Percentiles rank a stretch among this genome's conserved stretches.
Evolutionary conservation across 148 eudicot species (phyloP).

Genomic region (Nepenthes mirabilis): DNA sequence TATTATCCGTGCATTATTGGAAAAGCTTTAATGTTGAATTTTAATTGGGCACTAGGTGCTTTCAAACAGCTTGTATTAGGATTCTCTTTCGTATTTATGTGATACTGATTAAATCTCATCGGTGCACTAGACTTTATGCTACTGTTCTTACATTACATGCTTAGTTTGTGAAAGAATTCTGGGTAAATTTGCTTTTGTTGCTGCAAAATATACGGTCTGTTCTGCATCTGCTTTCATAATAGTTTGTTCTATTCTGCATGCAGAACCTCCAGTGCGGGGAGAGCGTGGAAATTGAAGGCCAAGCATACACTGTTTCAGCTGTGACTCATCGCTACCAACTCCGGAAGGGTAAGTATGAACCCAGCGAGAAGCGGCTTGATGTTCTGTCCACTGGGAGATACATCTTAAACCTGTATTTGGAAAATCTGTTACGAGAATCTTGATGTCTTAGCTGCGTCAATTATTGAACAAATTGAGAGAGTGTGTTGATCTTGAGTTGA

Average conservation of each 20-base stretch:
- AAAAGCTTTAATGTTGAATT: too few relatives aligned
- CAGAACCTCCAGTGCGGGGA: constrained; percentile 94
- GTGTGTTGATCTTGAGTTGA: background rate
- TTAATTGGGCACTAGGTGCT: too few relatives aligned
- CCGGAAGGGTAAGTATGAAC: constrained; percentile 83
- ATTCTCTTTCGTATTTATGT: too few relatives aligned
- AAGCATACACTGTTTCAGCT: constrained; percentile 70
- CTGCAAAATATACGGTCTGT: background rate
- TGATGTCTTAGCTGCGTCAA: constrained; percentile 10
- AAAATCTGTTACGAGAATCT: constrained; percentile 63
- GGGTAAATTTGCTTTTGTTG: background rate
- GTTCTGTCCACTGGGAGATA: constrained; percentile 86
- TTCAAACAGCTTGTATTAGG: too few relatives aligned
- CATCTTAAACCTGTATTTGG: constrained; percentile 68
- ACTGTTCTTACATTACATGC: too few relatives aligned
- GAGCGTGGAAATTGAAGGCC: constrained; percentile 87
- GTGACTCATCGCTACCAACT: constrained; percentile 86
- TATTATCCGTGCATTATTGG: too few relatives aligned
- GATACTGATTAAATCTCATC: too few relatives aligned
- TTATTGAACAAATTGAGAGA: background rate
- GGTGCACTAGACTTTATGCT: too few relatives aligned
- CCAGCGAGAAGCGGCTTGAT: constrained; percentile 85
- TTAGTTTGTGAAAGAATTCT: too few relatives aligned
- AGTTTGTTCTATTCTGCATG: background rate
- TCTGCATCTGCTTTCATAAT: background rate